Conservation (phyloP, 495 filamentous ascomycete genomes). For the Penicillium lividum region DNA sequence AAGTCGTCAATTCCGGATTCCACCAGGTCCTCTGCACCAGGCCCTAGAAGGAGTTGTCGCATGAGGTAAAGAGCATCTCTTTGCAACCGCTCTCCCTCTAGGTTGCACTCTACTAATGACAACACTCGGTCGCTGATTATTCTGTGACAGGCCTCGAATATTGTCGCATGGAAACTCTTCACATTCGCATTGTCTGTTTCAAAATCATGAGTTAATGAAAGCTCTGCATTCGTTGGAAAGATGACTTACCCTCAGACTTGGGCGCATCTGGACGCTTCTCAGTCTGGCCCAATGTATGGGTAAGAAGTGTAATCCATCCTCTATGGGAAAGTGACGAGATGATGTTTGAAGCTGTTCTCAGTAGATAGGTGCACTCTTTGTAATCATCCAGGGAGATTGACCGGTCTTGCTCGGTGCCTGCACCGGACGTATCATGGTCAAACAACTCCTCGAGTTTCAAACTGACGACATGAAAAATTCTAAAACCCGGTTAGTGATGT, state of each 20-base stretch:
- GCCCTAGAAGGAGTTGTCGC: constrained; percentile 73
- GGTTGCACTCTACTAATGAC: constrained; percentile 9
- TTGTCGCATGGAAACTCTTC: constrained; percentile 41
- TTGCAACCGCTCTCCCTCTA: constrained; percentile 54
- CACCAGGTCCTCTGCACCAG: constrained; percentile 63
- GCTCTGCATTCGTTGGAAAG: background rate
- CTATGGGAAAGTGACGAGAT: constrained; percentile 50
- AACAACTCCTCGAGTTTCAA: constrained; percentile 42
- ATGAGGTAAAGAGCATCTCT: constrained; percentile 69
- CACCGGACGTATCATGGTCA: constrained; percentile 24
- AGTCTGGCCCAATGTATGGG: constrained; percentile 30
- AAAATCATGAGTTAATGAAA: constrained; percentile 2
- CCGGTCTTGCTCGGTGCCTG: constrained; percentile 17
- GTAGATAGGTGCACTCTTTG: constrained; percentile 74
- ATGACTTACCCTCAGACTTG: constrained; percentile 35
- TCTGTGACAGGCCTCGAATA: constrained; percentile 39
- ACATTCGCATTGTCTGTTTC: constrained; percentile 29
- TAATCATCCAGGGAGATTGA: constrained; percentile 59
- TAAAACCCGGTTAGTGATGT: constrained; percentile 24
- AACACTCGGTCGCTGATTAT: constrained; percentile 31
- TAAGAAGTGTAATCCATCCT: constrained; percentile 45
- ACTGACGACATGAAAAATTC: constrained; percentile 44
- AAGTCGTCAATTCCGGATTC: constrained; percentile 70
- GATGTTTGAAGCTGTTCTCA: constrained; percentile 72
- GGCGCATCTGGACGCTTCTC: constrained; percentile 34